Evolutionary conservation across 352 stramenopile species (phyloP).

Genomic region (Hyaloperonospora arabidopsidis): DNA sequence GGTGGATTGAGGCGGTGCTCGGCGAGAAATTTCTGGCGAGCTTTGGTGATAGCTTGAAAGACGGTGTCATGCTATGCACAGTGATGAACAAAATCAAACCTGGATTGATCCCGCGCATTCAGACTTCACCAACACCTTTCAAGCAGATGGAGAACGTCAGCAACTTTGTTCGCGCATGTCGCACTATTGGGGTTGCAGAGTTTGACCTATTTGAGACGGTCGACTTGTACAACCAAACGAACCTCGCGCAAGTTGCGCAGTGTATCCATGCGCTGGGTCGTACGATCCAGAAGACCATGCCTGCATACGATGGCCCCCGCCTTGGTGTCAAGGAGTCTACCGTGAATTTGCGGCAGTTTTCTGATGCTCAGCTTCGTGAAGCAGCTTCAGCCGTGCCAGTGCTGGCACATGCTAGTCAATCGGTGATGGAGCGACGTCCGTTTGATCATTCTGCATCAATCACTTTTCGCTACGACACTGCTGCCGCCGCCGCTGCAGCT

Average conservation of each 20-base stretch:
- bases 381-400: slow-evolving; percentile 49
- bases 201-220: slow-evolving; percentile 89
- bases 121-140: slow-evolving; percentile 71
- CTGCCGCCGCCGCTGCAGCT: slow-evolving; percentile 25
- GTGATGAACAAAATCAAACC: slow-evolving; percentile 74
- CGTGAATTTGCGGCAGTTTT: slow-evolving; percentile 56
- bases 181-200: slow-evolving; percentile 74
- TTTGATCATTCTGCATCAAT: slow-evolving; percentile 65
- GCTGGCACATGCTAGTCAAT: slow-evolving; percentile 44
- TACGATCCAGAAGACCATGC: slow-evolving; percentile 64
- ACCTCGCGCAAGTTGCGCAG: slow-evolving; percentile 73
- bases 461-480: slow-evolving; percentile 51
- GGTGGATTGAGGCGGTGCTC: slow-evolving; percentile 73
- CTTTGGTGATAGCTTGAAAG: slow-evolving; percentile 70
- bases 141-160: slow-evolving; percentile 90
- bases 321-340: slow-evolving; percentile 73
- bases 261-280: slow-evolving; percentile 79
- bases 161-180: slow-evolving; percentile 72
- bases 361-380: slow-evolving; percentile 55
- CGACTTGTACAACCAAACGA: slow-evolving; percentile 85
- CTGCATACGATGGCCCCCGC: slow-evolving; percentile 54
- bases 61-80: slow-evolving; percentile 71
- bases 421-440: slow-evolving; percentile 53
- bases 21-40: slow-evolving; percentile 56
- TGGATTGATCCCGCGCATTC: slow-evolving; percentile 43